phyloP scores from a whole-genome alignment of 345 rosid genomes.

The Syzygium jambos region DNA sequence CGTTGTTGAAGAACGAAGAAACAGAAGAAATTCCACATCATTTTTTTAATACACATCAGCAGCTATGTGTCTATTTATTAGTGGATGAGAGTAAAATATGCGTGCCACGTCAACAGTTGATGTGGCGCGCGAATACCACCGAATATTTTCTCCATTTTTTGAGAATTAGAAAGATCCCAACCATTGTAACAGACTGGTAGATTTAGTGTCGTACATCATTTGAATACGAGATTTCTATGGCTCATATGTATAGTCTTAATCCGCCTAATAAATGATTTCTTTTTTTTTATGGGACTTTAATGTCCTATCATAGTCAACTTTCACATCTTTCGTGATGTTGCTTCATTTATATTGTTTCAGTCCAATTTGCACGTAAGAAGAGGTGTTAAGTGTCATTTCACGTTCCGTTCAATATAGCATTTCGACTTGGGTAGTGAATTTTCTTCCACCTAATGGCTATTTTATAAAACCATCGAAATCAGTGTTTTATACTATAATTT shows the following conservation, averaged over 20 bases:
- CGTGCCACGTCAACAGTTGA: too few relatives aligned
- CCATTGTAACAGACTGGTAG: not conserved
- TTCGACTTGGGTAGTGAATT: not conserved
- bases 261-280: not conserved
- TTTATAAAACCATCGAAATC: not conserved
- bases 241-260: not conserved
- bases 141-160: too few relatives aligned
- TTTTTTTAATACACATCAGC: too few relatives aligned
- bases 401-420: not conserved
- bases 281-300: not conserved
- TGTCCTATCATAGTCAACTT: accelerated
- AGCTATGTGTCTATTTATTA: too few relatives aligned
- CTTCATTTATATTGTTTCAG: not conserved
- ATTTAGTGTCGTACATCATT: not conserved
- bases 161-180: not conserved
- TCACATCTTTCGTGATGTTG: not conserved
- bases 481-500: not conserved
- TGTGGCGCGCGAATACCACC: too few relatives aligned
- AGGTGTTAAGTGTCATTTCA: not conserved
- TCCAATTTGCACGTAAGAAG: not conserved
- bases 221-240: not conserved
- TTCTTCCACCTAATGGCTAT: not conserved
- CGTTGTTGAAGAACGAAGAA: too few relatives aligned
- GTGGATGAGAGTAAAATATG: too few relatives aligned
- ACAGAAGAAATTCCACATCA: too few relatives aligned